Percentiles rank a stretch among this genome's conserved stretches.
These are phyloP conservation scores for Haberlea rhodopensis DNA, from an alignment of 257 asterid genomes.

Conservation along the genomic window DNA sequence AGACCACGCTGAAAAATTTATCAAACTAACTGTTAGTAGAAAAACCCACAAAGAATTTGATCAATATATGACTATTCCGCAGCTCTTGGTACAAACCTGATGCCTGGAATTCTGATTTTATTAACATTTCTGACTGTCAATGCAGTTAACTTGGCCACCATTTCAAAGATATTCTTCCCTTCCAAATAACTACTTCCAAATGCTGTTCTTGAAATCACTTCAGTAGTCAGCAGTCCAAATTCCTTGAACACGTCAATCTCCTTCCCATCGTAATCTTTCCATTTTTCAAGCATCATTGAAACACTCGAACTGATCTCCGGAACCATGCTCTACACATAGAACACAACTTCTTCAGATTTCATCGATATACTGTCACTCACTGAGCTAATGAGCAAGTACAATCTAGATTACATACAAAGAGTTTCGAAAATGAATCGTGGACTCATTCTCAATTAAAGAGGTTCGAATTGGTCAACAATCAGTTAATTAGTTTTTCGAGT, in stretches of 20 bases:
- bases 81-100: constrained; percentile 23
- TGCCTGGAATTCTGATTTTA: constrained; percentile 31
- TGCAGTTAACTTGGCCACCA: constrained; percentile 35
- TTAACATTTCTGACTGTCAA: constrained; percentile 34
- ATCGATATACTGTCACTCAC: neutral
- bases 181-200: constrained; percentile 47
- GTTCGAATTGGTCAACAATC: too few species aligned
- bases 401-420: neutral
- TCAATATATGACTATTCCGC: too few species aligned
- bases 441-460: too few species aligned
- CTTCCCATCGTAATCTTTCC: constrained; percentile 34
- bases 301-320: constrained; percentile 44
- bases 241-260: constrained; percentile 50
- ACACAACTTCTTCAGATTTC: neutral
- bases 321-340: constrained; percentile 38
- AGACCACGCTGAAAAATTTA: constrained; percentile 28
- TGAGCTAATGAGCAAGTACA: neutral
- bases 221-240: constrained; percentile 43
- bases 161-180: constrained; percentile 46
- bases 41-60: neutral
- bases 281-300: constrained; percentile 34
- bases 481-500: too few species aligned
- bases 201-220: constrained; percentile 55
- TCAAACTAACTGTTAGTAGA: neutral
- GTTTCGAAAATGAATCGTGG: neutral